Evolutionary conservation across 2,329 filamentous ascomycete species (phyloP).

Genomic region (Cladophialophora immunda): DNA sequence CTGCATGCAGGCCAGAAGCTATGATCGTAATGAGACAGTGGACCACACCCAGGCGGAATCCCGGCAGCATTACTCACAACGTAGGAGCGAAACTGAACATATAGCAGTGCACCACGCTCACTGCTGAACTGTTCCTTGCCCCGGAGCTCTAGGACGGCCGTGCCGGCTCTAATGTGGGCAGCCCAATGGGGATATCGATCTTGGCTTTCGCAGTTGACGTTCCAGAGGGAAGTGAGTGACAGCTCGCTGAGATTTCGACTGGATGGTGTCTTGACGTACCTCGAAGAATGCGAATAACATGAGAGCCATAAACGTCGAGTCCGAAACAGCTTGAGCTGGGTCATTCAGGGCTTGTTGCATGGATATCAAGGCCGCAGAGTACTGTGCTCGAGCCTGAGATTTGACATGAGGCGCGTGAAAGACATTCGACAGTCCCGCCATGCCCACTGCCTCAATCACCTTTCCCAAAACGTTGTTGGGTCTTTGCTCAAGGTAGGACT

Average conservation of each 20-base stretch:
- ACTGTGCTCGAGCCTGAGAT: constrained; percentile 18
- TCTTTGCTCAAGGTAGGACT: constrained; percentile 11
- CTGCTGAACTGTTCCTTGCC: constrained; percentile 32
- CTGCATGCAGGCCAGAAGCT: constrained; percentile 28
- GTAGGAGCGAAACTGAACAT: constrained; percentile 38
- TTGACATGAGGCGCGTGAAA: constrained; percentile 2
- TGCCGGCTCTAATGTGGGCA: constrained; percentile 34
- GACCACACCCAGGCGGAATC: background rate
- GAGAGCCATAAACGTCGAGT: constrained; percentile 50
- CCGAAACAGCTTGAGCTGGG: constrained; percentile 45
- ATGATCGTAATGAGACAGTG: background rate
- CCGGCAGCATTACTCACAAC: constrained; percentile 22
- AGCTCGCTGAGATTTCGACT: background rate
- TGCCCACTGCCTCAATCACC: constrained; percentile 21
- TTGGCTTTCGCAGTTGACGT: constrained; percentile 23
- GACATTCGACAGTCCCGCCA: constrained; percentile 21
- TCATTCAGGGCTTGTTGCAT: constrained; percentile 54
- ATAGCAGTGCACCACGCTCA: constrained; percentile 31
- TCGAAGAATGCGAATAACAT: constrained; percentile 50
- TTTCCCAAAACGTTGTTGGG: constrained; percentile 13
- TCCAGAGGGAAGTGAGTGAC: constrained; percentile 12
- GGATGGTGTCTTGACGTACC: constrained; percentile 21
- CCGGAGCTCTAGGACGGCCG: constrained; percentile 37
- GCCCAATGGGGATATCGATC: constrained; percentile 22
- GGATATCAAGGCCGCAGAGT: constrained; percentile 54